phyloP scores from a whole-genome alignment of 495 filamentous ascomycete species.

The Penicillium ochrochloron region DNA sequence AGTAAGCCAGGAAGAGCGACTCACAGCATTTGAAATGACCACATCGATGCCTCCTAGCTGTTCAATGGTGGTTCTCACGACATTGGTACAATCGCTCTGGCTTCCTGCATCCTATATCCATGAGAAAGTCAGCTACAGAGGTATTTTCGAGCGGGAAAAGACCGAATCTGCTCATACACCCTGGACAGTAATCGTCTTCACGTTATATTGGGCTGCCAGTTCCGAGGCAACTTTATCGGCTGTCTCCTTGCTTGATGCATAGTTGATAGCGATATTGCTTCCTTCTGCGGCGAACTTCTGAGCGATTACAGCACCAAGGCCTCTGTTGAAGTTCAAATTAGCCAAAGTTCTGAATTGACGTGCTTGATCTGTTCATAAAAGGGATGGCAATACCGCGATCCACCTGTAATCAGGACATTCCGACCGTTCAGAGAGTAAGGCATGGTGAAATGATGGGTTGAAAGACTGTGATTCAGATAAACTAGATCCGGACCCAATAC shows the following conservation, averaged over 20 bases:
- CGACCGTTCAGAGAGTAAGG: slow-evolving; percentile 65
- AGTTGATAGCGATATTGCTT: slow-evolving; percentile 74
- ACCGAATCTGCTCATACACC: slow-evolving; percentile 51
- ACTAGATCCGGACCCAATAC: background rate
- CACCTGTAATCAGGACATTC: slow-evolving; percentile 71
- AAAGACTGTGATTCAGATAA: background rate
- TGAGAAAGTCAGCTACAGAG: background rate
- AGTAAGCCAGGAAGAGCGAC: slow-evolving; percentile 23
- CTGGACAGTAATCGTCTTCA: slow-evolving; percentile 62
- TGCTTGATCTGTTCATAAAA: background rate
- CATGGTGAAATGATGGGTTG: slow-evolving; percentile 42
- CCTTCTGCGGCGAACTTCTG: slow-evolving; percentile 70
- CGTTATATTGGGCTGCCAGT: slow-evolving; percentile 53
- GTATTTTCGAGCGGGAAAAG: background rate
- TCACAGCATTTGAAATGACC: slow-evolving; percentile 71
- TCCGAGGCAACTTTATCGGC: slow-evolving; percentile 60
- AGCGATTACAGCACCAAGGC: slow-evolving; percentile 66
- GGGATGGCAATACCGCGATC: slow-evolving; percentile 57
- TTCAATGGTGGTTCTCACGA: slow-evolving; percentile 60
- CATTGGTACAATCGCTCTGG: slow-evolving; percentile 56
- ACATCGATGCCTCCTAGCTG: slow-evolving; percentile 71
- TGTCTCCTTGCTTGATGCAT: slow-evolving; percentile 54
- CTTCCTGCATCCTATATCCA: slow-evolving; percentile 58
- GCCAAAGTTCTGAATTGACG: slow-evolving; percentile 6
- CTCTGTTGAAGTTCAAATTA: slow-evolving; percentile 43